Conservation (phyloP, 345 rosid genomes). For the Bruguiera sexangula region DNA sequence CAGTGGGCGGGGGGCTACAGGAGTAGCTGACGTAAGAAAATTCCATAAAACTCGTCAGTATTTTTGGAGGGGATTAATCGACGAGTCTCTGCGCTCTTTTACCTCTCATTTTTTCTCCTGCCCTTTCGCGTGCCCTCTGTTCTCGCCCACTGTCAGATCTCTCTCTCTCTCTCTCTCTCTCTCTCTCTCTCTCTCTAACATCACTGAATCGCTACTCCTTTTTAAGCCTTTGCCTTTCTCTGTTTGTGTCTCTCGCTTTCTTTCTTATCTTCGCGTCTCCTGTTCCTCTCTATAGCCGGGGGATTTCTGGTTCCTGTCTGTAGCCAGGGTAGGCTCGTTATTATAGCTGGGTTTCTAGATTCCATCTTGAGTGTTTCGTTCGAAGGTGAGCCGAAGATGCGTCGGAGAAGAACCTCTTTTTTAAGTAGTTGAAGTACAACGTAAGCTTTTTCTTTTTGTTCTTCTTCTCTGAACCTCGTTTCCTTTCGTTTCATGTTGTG, state of each 20-base stretch:
- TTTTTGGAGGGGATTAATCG: neutral
- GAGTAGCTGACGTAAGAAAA: slow-evolving; percentile 22
- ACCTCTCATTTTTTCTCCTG: neutral
- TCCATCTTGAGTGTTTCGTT: neutral
- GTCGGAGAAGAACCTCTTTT: slow-evolving; percentile 16
- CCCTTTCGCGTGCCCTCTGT: slow-evolving; percentile 37
- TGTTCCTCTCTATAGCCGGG: slow-evolving; percentile 2
- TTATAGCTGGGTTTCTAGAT: neutral
- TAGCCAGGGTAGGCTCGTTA: neutral
- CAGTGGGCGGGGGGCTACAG: neutral
- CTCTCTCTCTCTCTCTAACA: slow-evolving; percentile 5
- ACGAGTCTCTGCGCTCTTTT: neutral
- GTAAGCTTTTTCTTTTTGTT: slow-evolving; percentile 12
- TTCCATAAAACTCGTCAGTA: slow-evolving; percentile 20
- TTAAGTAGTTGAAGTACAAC: slow-evolving; percentile 17
- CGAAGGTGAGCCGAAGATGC: slow-evolving; percentile 20
- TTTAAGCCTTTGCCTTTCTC: neutral
- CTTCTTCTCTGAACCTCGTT: neutral
- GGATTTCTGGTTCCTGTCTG: neutral
- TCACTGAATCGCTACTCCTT: neutral
- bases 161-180: slow-evolving; percentile 3
- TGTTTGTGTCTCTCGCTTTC: no score
- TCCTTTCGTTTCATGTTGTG: no score
- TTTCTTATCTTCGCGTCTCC: neutral
- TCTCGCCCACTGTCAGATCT: slow-evolving; percentile 32